Conservation (phyloP, 257 asterid genomes). For the Solanum pimpinellifolium region DNA sequence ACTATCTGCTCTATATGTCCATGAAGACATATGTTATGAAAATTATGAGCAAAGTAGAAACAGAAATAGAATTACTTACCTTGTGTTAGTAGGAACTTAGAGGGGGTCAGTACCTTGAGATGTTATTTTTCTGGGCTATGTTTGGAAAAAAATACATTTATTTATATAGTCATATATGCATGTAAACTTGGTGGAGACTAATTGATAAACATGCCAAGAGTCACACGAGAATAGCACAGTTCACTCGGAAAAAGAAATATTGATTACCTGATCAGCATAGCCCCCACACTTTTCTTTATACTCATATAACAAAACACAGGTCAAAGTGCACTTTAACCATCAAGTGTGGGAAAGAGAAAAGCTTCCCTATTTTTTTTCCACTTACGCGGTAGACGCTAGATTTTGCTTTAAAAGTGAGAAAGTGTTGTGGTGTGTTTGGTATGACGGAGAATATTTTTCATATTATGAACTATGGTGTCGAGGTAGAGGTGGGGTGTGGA, state of each 20-base stretch:
- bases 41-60: not conserved
- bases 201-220: not conserved
- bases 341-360: not conserved
- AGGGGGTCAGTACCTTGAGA: not conserved
- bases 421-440: not conserved
- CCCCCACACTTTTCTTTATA: not conserved
- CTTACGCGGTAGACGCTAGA: not conserved
- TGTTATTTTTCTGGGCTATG: not conserved
- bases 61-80: not conserved
- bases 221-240: not conserved
- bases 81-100: not conserved
- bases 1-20: not conserved
- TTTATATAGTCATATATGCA: not conserved
- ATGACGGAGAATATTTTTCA: not conserved
- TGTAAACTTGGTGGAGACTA: not conserved
- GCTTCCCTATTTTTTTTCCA: not conserved
- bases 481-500: not conserved
- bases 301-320: not conserved
- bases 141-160: not conserved
- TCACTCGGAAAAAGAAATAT: not conserved
- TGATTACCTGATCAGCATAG: not conserved
- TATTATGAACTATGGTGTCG: not conserved
- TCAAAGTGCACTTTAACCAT: conserved; percentile 3
- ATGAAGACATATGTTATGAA: not conserved
- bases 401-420: not conserved